phyloP scores from a whole-genome alignment of 192 early-diverging fungal species.

The Backusella psychrophila region DNA sequence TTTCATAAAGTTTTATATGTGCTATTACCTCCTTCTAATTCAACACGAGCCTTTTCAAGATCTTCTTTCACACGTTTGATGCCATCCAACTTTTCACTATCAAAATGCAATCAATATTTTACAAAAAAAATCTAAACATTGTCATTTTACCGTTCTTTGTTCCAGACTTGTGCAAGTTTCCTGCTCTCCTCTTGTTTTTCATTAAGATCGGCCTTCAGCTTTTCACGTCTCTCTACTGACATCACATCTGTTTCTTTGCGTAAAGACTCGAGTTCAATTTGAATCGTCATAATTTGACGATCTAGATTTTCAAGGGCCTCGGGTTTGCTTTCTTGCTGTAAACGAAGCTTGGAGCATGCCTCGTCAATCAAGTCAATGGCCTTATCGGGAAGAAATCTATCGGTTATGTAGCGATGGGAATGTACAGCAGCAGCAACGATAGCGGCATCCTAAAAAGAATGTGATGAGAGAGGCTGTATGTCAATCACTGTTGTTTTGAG shows the following conservation, averaged over 20 bases:
- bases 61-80: constrained; percentile 68
- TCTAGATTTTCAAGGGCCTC: constrained; percentile 74
- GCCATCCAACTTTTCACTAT: constrained; percentile 55
- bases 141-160: constrained; percentile 52
- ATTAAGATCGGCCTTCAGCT: constrained; percentile 56
- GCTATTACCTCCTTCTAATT: constrained; percentile 55
- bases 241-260: constrained; percentile 74
- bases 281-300: constrained; percentile 69
- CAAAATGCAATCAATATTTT: not conserved
- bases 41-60: constrained; percentile 71
- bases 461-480: not conserved
- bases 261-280: constrained; percentile 78
- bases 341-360: constrained; percentile 72
- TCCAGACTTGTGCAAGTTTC: constrained; percentile 60
- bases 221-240: constrained; percentile 62
- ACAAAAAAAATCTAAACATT: not conserved
- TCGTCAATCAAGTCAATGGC: constrained; percentile 84
- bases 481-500: not conserved
- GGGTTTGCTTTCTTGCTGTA: constrained; percentile 79
- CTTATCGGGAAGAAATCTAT: constrained; percentile 75
- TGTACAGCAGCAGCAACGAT: constrained; percentile 70
- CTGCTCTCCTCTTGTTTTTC: constrained; percentile 60
- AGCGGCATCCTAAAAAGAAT: constrained; percentile 51
- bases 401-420: constrained; percentile 77
- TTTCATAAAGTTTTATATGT: not conserved